Evolutionary conservation across 495 filamentous ascomycete species (phyloP).

Genomic region (Penicillium daleae): DNA sequence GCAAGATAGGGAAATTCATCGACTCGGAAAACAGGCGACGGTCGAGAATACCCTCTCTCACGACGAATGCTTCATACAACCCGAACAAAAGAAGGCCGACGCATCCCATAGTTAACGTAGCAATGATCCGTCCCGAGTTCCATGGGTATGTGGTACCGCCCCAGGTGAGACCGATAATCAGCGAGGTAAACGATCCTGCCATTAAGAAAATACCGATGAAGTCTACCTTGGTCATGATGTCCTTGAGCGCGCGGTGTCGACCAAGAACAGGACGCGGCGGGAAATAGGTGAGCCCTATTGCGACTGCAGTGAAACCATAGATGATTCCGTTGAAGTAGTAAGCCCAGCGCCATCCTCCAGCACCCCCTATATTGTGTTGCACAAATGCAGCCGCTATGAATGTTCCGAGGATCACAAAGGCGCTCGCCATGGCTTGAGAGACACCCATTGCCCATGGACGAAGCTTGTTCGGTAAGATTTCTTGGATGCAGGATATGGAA

Average conservation of each 20-base stretch:
- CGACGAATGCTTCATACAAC: not conserved
- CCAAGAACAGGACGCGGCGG: not conserved
- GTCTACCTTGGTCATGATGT: not conserved
- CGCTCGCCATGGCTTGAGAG: conserved; percentile 2
- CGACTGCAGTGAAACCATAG: not conserved
- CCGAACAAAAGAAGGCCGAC: not conserved
- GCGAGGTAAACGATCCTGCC: not conserved
- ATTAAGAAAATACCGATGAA: not conserved
- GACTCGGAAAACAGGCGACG: not conserved
- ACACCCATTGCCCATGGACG: not conserved
- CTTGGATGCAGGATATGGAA: conserved; percentile 1
- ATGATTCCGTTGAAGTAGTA: conserved; percentile 1
- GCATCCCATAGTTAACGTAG: not conserved
- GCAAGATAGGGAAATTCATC: not conserved
- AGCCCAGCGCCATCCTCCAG: not conserved
- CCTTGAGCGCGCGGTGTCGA: not conserved
- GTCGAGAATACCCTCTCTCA: not conserved
- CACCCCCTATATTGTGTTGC: not conserved
- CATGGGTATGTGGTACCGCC: not conserved
- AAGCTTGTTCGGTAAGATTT: not conserved
- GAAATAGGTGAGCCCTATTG: not conserved
- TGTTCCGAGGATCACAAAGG: not conserved
- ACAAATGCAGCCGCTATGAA: not conserved
- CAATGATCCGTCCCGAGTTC: not conserved
- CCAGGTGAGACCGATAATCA: not conserved